These are phyloP conservation scores for Nemania serpens DNA, from an alignment of 2,329 filamentous ascomycete species.

Conservation along the genomic window DNA sequence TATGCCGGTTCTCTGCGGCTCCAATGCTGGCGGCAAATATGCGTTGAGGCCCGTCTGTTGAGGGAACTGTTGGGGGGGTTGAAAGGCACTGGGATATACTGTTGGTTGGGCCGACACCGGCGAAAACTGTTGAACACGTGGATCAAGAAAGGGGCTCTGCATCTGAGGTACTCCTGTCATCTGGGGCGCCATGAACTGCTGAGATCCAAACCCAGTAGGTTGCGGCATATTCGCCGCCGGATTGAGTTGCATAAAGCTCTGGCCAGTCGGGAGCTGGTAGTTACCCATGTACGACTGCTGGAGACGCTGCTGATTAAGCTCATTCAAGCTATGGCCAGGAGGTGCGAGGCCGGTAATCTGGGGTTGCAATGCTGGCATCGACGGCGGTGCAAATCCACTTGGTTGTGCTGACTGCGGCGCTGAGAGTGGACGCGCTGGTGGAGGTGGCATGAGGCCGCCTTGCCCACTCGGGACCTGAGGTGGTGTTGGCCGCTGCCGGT, in stretches of 20 bases:
- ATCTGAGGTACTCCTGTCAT: constrained; percentile 48
- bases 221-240: constrained; percentile 43
- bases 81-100: constrained; percentile 56
- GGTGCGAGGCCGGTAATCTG: constrained; percentile 84
- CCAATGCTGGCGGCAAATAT: constrained; percentile 62
- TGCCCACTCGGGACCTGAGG: constrained; percentile 66
- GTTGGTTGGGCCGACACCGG: constrained; percentile 66
- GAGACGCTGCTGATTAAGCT: constrained; percentile 69
- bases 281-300: constrained; percentile 61
- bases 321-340: constrained; percentile 76
- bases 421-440: constrained; percentile 79
- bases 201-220: constrained; percentile 45
- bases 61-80: constrained; percentile 43
- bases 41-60: constrained; percentile 62
- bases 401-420: constrained; percentile 82
- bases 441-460: constrained; percentile 73
- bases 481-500: constrained; percentile 71
- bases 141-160: constrained; percentile 49
- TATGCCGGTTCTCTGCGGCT: constrained; percentile 64
- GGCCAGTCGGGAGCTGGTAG: constrained; percentile 47
- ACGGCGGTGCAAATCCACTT: constrained; percentile 72
- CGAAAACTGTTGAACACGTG: constrained; percentile 48
- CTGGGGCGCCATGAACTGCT: constrained; percentile 51
- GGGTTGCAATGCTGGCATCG: constrained; percentile 64
- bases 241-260: constrained; percentile 47